These are phyloP conservation scores for Phytophthora pistaciae DNA, from an alignment of 352 stramenopile genomes.

Conservation along the genomic window DNA sequence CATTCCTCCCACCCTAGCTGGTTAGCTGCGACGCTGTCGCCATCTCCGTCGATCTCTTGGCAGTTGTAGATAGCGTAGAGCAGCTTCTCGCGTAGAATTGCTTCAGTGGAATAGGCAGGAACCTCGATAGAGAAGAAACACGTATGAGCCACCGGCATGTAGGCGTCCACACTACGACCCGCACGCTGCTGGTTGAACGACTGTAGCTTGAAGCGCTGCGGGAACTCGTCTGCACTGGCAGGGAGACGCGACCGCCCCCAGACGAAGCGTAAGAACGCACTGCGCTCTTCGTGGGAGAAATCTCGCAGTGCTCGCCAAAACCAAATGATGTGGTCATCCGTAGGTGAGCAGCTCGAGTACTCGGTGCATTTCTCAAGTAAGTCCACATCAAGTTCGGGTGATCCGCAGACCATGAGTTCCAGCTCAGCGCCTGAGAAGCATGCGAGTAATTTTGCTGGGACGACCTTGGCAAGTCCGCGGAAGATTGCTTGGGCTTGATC, in stretches of 20 bases:
- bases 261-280: slow-evolving; percentile 91
- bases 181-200: slow-evolving; percentile 78
- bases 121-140: slow-evolving; percentile 99
- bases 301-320: slow-evolving; percentile 87
- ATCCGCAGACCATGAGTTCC: slow-evolving; percentile 88
- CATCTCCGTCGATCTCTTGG: slow-evolving; percentile 93
- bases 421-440: slow-evolving; percentile 86
- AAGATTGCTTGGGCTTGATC: slow-evolving; percentile 55
- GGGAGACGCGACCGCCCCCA: slow-evolving; percentile 93
- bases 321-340: slow-evolving; percentile 84
- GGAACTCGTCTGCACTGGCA: slow-evolving; percentile 81
- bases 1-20: slow-evolving; percentile 84
- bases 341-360: slow-evolving; percentile 82
- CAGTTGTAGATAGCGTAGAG: slow-evolving; percentile 95
- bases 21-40: slow-evolving; percentile 82
- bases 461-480: slow-evolving; percentile 76
- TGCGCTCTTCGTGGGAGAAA: slow-evolving; percentile 88
- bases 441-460: slow-evolving; percentile 74
- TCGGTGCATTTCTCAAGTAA: slow-evolving; percentile 87
- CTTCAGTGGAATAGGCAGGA: slow-evolving; percentile 92
- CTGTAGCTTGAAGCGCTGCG: slow-evolving; percentile 93
- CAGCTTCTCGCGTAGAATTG: slow-evolving; percentile 80
- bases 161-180: slow-evolving; percentile 67
- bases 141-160: slow-evolving; percentile 97
- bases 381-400: slow-evolving; percentile 82